A percentile compares a stretch with the other conserved stretches of the same genome.
Evolutionary conservation across 257 asterid genomes (phyloP).

Genomic region (Cinchona pubescens): DNA sequence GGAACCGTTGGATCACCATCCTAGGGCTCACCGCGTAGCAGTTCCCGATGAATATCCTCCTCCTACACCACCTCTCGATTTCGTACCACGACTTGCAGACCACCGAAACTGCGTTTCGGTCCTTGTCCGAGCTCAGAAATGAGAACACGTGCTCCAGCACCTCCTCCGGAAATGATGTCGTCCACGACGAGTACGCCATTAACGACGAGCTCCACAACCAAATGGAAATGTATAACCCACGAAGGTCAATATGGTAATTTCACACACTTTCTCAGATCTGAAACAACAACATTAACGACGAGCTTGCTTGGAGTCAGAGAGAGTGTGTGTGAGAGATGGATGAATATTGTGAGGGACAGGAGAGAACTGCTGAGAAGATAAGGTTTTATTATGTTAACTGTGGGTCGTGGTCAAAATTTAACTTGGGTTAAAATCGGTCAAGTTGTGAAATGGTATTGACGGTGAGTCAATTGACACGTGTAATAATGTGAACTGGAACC

Average conservation of each 20-base stretch:
- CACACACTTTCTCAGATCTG: constrained; percentile 32
- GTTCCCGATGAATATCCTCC: constrained; percentile 73
- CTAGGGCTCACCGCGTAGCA: constrained; percentile 77
- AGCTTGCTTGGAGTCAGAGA: constrained; percentile 31
- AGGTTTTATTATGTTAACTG: constrained; percentile 49
- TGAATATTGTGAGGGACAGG: constrained; percentile 23
- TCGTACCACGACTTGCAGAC: constrained; percentile 97
- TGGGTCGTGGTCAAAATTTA: constrained; percentile 38
- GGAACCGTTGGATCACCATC: constrained; percentile 70
- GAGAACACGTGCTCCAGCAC: constrained; percentile 80
- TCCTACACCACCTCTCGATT: constrained; percentile 83
- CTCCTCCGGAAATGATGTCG: constrained; percentile 67
- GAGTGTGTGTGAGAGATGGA: constrained; percentile 14
- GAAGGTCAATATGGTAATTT: constrained; percentile 34
- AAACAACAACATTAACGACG: constrained; percentile 25
- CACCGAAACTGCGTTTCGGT: constrained; percentile 76
- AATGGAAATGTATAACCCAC: neutral
- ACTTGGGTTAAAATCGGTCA: constrained; percentile 32
- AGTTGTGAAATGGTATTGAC: neutral
- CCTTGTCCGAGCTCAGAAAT: constrained; percentile 55
- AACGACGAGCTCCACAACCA: neutral
- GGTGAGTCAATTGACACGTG: constrained; percentile 4
- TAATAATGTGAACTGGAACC: neutral
- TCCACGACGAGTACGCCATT: constrained; percentile 55
- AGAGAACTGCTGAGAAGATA: constrained; percentile 57